A percentile compares a stretch with the other conserved stretches of the same genome.
Evolutionary conservation across 140 eudicot species (phyloP).

Genomic region (Ambrosia hybrid): DNA sequence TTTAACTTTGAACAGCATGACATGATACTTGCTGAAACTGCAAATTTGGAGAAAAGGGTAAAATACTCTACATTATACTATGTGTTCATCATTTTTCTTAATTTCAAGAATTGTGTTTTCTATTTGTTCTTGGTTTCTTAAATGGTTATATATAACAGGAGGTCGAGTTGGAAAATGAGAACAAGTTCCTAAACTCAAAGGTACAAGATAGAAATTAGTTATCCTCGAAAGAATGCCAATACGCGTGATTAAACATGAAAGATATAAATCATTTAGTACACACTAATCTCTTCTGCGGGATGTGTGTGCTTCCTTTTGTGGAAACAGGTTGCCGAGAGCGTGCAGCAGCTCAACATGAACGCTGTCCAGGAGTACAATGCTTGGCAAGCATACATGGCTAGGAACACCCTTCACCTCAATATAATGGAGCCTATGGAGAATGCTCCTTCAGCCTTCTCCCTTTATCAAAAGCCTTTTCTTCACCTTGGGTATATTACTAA

Average conservation of each 20-base stretch:
- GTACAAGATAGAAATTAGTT: conserved; percentile 27
- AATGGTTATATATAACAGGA: conserved; percentile 30
- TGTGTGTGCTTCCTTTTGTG: neutral
- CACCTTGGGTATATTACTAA: conserved; percentile 56
- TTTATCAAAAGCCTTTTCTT: conserved; percentile 47
- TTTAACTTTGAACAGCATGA: conserved; percentile 60
- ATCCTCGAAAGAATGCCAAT: neutral
- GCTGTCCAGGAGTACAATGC: conserved; percentile 49
- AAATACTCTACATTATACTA: conserved; percentile 11
- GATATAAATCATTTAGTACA: neutral
- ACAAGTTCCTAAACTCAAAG: conserved; percentile 67
- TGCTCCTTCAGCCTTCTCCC: conserved; percentile 29
- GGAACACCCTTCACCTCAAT: conserved; percentile 67
- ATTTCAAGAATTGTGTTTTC: neutral
- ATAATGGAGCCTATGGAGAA: conserved; percentile 47
- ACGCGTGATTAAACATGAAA: neutral
- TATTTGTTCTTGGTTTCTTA: neutral
- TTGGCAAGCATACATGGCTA: conserved; percentile 49
- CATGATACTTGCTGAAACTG: conserved; percentile 72
- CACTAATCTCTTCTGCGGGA: neutral
- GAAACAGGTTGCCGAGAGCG: conserved; percentile 66
- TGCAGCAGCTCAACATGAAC: conserved; percentile 44
- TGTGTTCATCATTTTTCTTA: conserved; percentile 2
- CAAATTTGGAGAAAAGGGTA: conserved; percentile 66
- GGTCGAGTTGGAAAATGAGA: conserved; percentile 63